Base-by-base conservation (phyloP, 2,329 filamentous ascomycete species). In the Fusarium haematococcum region DNA sequence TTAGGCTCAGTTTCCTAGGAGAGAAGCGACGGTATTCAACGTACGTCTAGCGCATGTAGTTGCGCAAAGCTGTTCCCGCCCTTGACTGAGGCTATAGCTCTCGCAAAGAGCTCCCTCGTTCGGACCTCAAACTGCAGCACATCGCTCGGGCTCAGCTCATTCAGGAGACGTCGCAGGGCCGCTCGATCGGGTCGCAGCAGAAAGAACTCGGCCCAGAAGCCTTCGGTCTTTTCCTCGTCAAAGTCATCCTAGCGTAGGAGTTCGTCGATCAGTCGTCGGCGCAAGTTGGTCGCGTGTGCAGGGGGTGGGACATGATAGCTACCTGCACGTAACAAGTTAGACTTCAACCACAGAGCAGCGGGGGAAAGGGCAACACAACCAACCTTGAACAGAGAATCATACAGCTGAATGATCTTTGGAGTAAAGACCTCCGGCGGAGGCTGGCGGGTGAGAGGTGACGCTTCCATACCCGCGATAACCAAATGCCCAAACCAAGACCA, bases 201-300 rank as follows among this genome's bases (percentile, higher is more conserved):
- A 83, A 99, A 99, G 85, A 99, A 95, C 84, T 98, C 97, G 75
- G 91, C 89, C 97, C 97, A 99, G 85, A 98, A 99, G 50, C 95
- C 96, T 70, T 98, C 95, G 1, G 94, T 90, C 71, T 93, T 93
- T 32, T 95, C 92, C 61, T 86, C 83, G 68, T 91, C 89, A 70
- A 93, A 89, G 67, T 91, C 89, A 74, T 92, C 90, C 85, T 93
- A 74, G 81, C 73, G 63, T 43, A 66, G 30, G 64, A 61, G 64
- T 54, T 61, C 8, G 54, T 73, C 70, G 69, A 75, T 83, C 79
- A 82, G 78, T 78, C 75, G 79, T 69, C 65, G 75, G 67, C 71
- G 77, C 63, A 69, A 67, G 18, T 69, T 70, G 54, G 35, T 68
- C 54, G 67, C 63, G 52, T 27, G 45, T 67, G 64, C 63, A 64